Evolutionary conservation across 1,139 yeast genomes (phyloP).

Genomic region (Petasospora rhodanensis): DNA sequence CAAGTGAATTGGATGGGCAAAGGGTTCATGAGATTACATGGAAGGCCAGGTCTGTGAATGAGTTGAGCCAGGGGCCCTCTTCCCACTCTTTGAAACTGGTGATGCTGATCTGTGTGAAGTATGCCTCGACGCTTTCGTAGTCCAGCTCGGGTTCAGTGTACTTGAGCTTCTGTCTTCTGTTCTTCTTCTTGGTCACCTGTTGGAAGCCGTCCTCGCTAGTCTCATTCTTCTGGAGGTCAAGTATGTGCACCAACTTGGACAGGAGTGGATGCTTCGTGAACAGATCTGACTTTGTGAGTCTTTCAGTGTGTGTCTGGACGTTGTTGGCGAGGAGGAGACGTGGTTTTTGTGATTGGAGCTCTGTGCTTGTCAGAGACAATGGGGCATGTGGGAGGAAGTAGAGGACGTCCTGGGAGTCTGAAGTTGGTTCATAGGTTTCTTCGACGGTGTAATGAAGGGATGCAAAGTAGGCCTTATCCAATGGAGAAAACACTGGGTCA

Average conservation of each 20-base stretch:
- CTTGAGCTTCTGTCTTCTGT: slow-evolving; percentile 29
- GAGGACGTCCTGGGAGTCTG: slow-evolving; percentile 23
- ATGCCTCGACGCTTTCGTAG: slow-evolving; percentile 33
- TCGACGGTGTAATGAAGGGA: slow-evolving; percentile 24
- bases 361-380: slow-evolving; percentile 45
- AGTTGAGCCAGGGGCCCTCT: slow-evolving; percentile 44
- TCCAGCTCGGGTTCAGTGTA: slow-evolving; percentile 34
- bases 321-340: slow-evolving; percentile 44
- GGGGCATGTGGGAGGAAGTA: slow-evolving; percentile 78
- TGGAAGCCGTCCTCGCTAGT: slow-evolving; percentile 20
- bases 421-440: slow-evolving; percentile 7
- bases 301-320: slow-evolving; percentile 46
- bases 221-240: slow-evolving; percentile 3
- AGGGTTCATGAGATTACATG: slow-evolving; percentile 28
- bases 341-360: slow-evolving; percentile 36
- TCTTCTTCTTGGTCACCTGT: slow-evolving; percentile 25
- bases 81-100: slow-evolving; percentile 24
- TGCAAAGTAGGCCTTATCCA: slow-evolving; percentile 38
- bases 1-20: too few relatives aligned
- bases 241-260: slow-evolving; percentile 37
- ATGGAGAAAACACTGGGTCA: slow-evolving; percentile 57
- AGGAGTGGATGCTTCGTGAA: slow-evolving; percentile 38
- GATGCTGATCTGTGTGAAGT: slow-evolving; percentile 30
- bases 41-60: slow-evolving; percentile 50
- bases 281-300: slow-evolving; percentile 40